These are phyloP conservation scores for Aspergillus transmontanensis DNA, from an alignment of 2,329 filamentous ascomycete genomes.

Conservation along the genomic window DNA sequence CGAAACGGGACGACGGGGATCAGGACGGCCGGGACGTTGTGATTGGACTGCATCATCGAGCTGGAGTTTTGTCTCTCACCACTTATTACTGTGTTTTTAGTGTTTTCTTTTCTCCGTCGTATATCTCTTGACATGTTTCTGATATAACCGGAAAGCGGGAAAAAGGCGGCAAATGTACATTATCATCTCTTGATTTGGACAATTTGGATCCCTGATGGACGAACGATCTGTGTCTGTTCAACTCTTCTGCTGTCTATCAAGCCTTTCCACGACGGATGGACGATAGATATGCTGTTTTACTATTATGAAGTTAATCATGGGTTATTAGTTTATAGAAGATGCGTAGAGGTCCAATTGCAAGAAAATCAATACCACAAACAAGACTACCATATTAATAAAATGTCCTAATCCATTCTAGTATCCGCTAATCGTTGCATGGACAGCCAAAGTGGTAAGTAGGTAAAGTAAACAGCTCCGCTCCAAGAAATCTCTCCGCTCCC, in stretches of 20 bases:
- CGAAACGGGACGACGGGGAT: conserved; percentile 11
- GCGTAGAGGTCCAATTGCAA: background rate
- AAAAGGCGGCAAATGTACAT: conserved; percentile 42
- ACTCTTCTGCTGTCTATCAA: background rate
- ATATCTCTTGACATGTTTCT: conserved; percentile 24
- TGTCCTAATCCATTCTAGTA: too few relatives aligned
- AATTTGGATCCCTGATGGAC: conserved; percentile 20
- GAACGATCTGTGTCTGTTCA: conserved; percentile 7
- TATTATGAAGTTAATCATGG: background rate
- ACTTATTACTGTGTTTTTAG: conserved; percentile 17
- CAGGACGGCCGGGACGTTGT: conserved; percentile 20
- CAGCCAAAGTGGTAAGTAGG: background rate
- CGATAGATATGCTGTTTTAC: conserved; percentile 10
- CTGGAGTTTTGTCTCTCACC: conserved; percentile 25
- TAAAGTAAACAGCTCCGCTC: background rate
- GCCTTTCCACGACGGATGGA: background rate
- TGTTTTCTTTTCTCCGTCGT: conserved; percentile 24
- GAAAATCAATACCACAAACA: too few relatives aligned
- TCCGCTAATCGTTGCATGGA: too few relatives aligned
- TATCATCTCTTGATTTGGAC: conserved; percentile 33
- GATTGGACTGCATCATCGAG: conserved; percentile 27
- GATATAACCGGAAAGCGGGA: conserved; percentile 24
- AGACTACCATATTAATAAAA: too few relatives aligned
- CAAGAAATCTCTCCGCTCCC: background rate
- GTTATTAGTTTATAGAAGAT: background rate